These are phyloP conservation scores for Arctium minus DNA, from an alignment of 129 eudicot genomes.

Conservation along the genomic window DNA sequence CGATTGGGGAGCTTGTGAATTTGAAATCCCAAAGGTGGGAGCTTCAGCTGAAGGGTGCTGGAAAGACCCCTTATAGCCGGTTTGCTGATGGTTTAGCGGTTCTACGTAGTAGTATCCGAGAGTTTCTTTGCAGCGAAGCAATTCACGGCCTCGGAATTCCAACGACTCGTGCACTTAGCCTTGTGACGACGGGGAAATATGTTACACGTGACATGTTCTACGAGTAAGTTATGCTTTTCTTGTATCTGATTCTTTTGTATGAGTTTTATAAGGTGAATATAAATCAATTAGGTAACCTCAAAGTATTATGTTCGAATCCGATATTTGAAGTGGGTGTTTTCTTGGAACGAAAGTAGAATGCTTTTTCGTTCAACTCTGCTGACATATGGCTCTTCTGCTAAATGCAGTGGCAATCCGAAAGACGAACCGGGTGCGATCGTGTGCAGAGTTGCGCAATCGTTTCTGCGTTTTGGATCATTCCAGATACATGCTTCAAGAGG, in stretches of 20 bases:
- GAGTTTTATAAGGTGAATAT: no score
- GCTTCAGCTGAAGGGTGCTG: slow-evolving; percentile 94
- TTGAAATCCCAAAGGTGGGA: slow-evolving; percentile 84
- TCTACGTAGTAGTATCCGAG: slow-evolving; percentile 88
- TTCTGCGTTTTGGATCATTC: slow-evolving; percentile 92
- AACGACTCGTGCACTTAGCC: slow-evolving; percentile 91
- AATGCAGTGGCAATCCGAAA: slow-evolving; percentile 94
- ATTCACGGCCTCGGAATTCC: slow-evolving; percentile 92
- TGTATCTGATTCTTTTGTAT: no score
- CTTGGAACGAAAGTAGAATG: not conserved
- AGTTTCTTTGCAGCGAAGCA: slow-evolving; percentile 98
- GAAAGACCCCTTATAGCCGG: slow-evolving; percentile 94
- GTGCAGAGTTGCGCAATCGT: slow-evolving; percentile 96
- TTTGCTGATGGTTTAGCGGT: slow-evolving; percentile 99
- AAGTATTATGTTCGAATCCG: not conserved
- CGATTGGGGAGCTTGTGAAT: slow-evolving; percentile 81
- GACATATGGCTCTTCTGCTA: not conserved
- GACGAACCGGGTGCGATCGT: slow-evolving; percentile 99
- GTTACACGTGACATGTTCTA: slow-evolving; percentile 94
- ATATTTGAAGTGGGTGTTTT: not conserved
- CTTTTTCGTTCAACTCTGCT: not conserved
- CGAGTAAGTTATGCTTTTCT: slow-evolving; percentile 56
- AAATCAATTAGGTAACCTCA: not conserved
- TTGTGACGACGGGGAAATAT: slow-evolving; percentile 85
- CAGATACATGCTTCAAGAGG: slow-evolving; percentile 92